phyloP scores from a whole-genome alignment of 73 alveolate species.

The Halteria grandinella region DNA sequence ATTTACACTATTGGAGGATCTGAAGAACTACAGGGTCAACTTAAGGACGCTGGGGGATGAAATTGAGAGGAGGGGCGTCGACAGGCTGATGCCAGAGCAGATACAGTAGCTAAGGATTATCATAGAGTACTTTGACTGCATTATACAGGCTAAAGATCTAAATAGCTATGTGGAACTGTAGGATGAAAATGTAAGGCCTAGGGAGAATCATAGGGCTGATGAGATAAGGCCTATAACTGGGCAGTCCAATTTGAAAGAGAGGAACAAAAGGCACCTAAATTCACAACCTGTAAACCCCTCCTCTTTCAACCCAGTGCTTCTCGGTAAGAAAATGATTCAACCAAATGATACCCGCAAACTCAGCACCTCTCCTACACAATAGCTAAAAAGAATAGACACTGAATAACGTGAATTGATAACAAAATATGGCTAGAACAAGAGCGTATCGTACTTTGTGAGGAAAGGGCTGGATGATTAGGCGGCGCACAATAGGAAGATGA shows the following conservation, averaged over 20 bases:
- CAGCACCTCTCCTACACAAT: not conserved
- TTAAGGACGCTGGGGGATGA: not conserved
- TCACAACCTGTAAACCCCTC: not conserved
- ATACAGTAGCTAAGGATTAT: slow-evolving; percentile 15
- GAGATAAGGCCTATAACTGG: not conserved
- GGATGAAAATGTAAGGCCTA: not conserved
- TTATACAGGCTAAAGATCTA: slow-evolving; percentile 28
- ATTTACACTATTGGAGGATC: slow-evolving; percentile 2
- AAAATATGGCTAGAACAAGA: slow-evolving; percentile 29
- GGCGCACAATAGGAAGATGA: slow-evolving; percentile 13
- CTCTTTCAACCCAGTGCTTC: slow-evolving; percentile 26
- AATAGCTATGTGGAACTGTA: not conserved
- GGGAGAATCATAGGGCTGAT: not conserved
- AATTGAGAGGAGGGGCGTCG: slow-evolving; percentile 4
- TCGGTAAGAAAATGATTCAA: slow-evolving; percentile 4
- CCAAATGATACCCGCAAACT: not conserved
- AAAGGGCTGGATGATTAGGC: slow-evolving; percentile 28
- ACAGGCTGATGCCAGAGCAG: not conserved
- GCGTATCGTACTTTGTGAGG: slow-evolving; percentile 18
- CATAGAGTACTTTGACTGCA: slow-evolving; percentile 34
- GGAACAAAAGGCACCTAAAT: not conserved
- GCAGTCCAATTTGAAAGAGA: not conserved
- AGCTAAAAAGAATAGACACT: not conserved
- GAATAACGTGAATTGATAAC: not conserved
- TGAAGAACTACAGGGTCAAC: slow-evolving; percentile 24